These are phyloP conservation scores for Fusarium napiforme DNA, from an alignment of 2,329 filamentous ascomycete species.

Conservation along the genomic window DNA sequence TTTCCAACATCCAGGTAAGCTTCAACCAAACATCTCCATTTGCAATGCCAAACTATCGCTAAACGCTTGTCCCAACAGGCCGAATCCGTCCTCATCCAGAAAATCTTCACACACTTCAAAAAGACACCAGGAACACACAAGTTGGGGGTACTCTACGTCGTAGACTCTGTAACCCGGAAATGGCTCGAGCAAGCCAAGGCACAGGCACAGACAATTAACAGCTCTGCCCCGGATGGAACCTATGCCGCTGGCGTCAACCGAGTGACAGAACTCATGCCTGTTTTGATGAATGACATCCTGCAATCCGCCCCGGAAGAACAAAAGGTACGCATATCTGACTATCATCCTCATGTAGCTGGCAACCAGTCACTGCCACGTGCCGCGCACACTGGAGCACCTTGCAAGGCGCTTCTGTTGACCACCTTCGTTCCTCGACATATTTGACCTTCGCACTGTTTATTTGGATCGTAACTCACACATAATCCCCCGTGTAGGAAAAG, in stretches of 20 bases:
- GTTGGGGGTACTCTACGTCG: conserved; percentile 98
- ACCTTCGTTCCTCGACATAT: conserved; percentile 32
- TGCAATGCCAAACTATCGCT: conserved; percentile 26
- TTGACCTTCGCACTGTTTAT: conserved; percentile 26
- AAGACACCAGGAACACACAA: conserved; percentile 96
- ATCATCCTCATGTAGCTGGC: conserved; percentile 39
- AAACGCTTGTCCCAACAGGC: conserved; percentile 66
- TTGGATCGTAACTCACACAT: conserved; percentile 54
- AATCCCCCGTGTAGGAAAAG: conserved; percentile 79
- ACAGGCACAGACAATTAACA: conserved; percentile 83
- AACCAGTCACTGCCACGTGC: conserved; percentile 24
- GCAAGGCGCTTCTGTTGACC: conserved; percentile 14
- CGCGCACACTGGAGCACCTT: conserved; percentile 26
- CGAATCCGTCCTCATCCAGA: conserved; percentile 94
- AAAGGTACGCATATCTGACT: conserved; percentile 79
- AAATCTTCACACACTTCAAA: conserved; percentile 97
- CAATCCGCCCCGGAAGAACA: conserved; percentile 89
- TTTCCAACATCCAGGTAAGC: conserved; percentile 87
- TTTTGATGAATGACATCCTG: conserved; percentile 95
- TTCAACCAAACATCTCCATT: conserved; percentile 1
- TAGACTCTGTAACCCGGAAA: conserved; percentile 99
- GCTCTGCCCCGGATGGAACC: conserved; percentile 86
- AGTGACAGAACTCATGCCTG: conserved; percentile 94
- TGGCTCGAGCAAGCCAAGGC: conserved; percentile 97
- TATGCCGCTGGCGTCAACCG: conserved; percentile 95